Conservation (phyloP, 495 filamentous ascomycete species). For the Trypethelium eluteriae region DNA sequence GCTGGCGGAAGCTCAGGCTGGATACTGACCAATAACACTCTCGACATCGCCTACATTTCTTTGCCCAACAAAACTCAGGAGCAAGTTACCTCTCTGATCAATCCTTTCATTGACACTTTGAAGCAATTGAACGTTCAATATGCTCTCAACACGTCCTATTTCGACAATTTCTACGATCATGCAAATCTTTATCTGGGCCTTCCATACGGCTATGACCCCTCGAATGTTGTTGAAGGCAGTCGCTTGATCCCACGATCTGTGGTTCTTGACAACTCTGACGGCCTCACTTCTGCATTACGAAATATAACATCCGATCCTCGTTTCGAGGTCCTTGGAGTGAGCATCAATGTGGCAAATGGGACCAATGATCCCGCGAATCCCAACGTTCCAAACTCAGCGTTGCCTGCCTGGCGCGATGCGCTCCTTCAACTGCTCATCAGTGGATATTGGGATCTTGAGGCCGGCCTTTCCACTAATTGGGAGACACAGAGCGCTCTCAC, state of each 20-base stretch:
- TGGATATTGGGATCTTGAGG: not conserved
- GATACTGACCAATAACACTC: too few species aligned
- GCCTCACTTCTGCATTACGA: not conserved
- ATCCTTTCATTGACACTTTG: too few species aligned
- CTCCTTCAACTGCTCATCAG: not conserved
- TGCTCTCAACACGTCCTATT: not conserved
- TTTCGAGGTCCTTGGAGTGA: not conserved
- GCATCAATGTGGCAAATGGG: not conserved
- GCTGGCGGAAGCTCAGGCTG: too few species aligned
- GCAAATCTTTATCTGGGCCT: not conserved
- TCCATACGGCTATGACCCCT: not conserved
- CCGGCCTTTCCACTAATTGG: not conserved
- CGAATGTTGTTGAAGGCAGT: not conserved
- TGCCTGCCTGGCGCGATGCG: not conserved
- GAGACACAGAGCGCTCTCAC: slow-evolving; percentile 16
- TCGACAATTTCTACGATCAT: not conserved
- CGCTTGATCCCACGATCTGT: not conserved
- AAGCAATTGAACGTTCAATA: too few species aligned
- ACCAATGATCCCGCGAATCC: not conserved
- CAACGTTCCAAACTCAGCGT: not conserved
- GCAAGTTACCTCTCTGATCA: too few species aligned
- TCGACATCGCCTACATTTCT: too few species aligned
- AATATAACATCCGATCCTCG: not conserved
- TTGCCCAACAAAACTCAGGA: too few species aligned
- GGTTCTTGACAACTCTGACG: not conserved